A percentile compares a stretch with the other conserved stretches of the same genome.
phyloP scores from a whole-genome alignment of 2,329 filamentous ascomycete genomes.

The Plenodomus biglobosus region DNA sequence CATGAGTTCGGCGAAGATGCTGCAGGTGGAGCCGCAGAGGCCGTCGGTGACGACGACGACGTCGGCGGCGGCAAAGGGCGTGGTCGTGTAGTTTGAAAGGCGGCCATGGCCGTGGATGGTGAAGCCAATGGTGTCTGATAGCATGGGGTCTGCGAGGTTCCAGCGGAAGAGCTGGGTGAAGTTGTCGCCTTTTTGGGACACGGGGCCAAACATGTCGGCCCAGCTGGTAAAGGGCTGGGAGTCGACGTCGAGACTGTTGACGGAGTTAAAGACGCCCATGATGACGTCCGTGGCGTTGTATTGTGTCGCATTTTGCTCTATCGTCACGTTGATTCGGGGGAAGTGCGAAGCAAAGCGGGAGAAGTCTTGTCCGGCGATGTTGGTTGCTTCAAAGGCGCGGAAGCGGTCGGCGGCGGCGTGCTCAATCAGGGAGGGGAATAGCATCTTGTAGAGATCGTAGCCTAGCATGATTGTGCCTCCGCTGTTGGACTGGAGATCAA shows the following conservation, averaged over 20 bases:
- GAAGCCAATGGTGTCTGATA: constrained; percentile 37
- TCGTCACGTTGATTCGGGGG: constrained; percentile 33
- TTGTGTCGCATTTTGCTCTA: constrained; percentile 42
- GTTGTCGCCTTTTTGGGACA: constrained; percentile 50
- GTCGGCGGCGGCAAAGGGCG: constrained; percentile 60
- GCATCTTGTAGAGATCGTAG: constrained; percentile 62
- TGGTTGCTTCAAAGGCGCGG: constrained; percentile 53
- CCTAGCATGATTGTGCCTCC: constrained; percentile 63
- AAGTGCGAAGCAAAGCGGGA: constrained; percentile 36
- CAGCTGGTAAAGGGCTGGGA: constrained; percentile 53
- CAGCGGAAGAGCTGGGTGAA: constrained; percentile 62
- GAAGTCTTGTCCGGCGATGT: constrained; percentile 48
- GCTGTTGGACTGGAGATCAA: constrained; percentile 61
- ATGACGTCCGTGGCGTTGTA: constrained; percentile 39
- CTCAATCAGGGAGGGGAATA: constrained; percentile 53
- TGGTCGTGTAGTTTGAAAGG: constrained; percentile 48
- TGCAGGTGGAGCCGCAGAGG: constrained; percentile 62
- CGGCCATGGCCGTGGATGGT: constrained; percentile 39
- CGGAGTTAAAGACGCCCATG: constrained; percentile 51
- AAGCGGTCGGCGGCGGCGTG: constrained; percentile 56
- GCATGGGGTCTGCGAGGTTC: constrained; percentile 48
- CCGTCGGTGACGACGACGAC: constrained; percentile 58
- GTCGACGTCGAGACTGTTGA: constrained; percentile 51
- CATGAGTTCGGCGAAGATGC: constrained; percentile 60
- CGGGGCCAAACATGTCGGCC: constrained; percentile 52